Conservation (phyloP, 2,329 filamentous ascomycete genomes). For the Cladosporium halotolerans region DNA sequence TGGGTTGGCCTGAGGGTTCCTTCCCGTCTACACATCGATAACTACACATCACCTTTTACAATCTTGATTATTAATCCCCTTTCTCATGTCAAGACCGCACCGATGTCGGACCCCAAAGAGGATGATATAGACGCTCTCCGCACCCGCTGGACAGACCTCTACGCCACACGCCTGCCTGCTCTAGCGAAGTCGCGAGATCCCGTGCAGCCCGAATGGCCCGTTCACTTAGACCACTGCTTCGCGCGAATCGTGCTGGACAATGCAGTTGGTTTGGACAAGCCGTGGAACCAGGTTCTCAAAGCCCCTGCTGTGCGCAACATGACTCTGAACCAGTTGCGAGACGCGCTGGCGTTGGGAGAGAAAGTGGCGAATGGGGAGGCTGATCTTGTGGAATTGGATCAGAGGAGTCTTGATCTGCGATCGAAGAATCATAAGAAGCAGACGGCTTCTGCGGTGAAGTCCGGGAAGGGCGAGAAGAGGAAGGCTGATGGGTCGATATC, state of each 20-base stretch:
- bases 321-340: conserved; percentile 32
- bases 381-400: conserved; percentile 35
- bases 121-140: conserved; percentile 15
- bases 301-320: conserved; percentile 41
- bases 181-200: conserved; percentile 26
- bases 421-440: conserved; percentile 29
- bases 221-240: conserved; percentile 41
- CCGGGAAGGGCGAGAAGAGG: conserved; percentile 2
- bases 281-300: conserved; percentile 39
- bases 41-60: too few relatives aligned
- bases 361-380: conserved; percentile 32
- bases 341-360: conserved; percentile 34
- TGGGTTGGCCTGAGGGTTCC: too few relatives aligned
- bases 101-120: too few relatives aligned
- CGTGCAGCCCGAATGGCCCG: conserved; percentile 37
- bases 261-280: conserved; percentile 32
- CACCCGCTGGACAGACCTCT: conserved; percentile 24
- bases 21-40: too few relatives aligned
- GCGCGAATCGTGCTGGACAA: conserved; percentile 42
- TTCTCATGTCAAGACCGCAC: too few relatives aligned
- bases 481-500: conserved; percentile 19
- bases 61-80: too few relatives aligned
- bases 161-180: conserved; percentile 23
- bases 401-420: conserved; percentile 35
- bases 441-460: conserved; percentile 6